Conservation (phyloP, 2,329 filamentous ascomycete genomes). For the Xylaria sp. region DNA sequence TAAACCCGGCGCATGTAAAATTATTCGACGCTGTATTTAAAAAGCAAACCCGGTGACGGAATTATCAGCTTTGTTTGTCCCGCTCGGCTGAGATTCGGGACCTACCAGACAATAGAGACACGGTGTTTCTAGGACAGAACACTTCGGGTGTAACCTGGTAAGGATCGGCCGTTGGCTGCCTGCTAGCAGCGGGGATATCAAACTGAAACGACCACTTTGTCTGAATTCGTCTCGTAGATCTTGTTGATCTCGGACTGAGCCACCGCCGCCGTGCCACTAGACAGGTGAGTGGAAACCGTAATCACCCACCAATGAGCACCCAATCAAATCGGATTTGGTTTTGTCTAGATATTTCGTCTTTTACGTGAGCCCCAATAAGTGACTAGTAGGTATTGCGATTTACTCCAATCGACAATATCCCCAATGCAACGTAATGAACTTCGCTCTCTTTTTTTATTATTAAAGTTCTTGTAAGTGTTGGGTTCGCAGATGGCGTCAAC, state of each 20-base stretch:
- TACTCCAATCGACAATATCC: not conserved
- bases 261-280: conserved; percentile 9
- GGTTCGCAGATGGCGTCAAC: not conserved
- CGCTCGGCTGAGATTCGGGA: not conserved
- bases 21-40: not conserved
- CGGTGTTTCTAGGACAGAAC: not conserved
- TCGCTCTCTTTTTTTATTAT: not conserved
- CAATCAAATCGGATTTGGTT: not conserved
- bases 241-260: conserved; percentile 34
- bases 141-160: conserved; percentile 12
- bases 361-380: no score
- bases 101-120: conserved; percentile 9
- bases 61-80: conserved; percentile 1
- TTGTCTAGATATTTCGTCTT: not conserved
- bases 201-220: conserved; percentile 30
- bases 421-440: not conserved
- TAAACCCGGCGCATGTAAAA: no score
- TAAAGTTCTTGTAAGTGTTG: not conserved
- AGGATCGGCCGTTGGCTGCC: conserved; percentile 16
- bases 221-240: conserved; percentile 31
- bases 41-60: not conserved
- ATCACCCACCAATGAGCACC: not conserved
- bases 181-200: conserved; percentile 20
- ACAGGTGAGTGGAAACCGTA: not conserved
- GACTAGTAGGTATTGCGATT: not conserved